A percentile compares a stretch with the other conserved stretches of the same genome.
These are phyloP conservation scores for Arthrobotrys iridis DNA, from an alignment of 2,329 filamentous ascomycete genomes.

Conservation along the genomic window DNA sequence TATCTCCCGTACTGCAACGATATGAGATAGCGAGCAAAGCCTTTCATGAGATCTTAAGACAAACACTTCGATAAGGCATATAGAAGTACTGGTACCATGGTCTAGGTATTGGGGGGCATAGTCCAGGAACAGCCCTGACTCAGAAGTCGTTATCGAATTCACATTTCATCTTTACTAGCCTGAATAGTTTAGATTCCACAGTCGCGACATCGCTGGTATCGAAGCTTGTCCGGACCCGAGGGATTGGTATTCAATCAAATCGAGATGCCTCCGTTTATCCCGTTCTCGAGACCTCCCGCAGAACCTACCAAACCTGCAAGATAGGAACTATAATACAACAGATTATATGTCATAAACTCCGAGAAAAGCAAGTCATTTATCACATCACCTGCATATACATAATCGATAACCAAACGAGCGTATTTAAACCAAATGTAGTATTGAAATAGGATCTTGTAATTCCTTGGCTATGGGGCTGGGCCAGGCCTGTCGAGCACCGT, in stretches of 20 bases:
- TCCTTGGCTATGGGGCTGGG: too few relatives aligned
- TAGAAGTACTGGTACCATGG: too few relatives aligned
- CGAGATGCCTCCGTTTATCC: conserved; percentile 15
- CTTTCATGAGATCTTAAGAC: too few relatives aligned
- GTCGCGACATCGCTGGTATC: background rate
- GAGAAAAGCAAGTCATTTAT: conserved; percentile 9
- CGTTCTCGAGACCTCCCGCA: conserved; percentile 6
- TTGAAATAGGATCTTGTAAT: background rate
- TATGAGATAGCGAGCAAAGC: too few relatives aligned
- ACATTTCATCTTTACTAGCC: background rate
- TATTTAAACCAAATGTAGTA: background rate
- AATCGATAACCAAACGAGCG: conserved; percentile 9
- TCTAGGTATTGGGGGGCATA: too few relatives aligned
- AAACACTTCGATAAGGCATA: background rate
- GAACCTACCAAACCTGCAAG: conserved; percentile 11
- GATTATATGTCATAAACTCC: conserved; percentile 17
- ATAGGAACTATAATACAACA: conserved; percentile 5
- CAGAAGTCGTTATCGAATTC: background rate
- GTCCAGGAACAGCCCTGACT: background rate
- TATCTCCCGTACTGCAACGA: too few relatives aligned
- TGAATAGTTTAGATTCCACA: too few relatives aligned
- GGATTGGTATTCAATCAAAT: conserved; percentile 13
- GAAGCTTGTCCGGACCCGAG: conserved; percentile 18
- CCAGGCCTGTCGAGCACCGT: conserved; percentile 6
- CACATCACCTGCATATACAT: conserved; percentile 17